A percentile compares a stretch with the other conserved stretches of the same genome.
phyloP scores from a whole-genome alignment of 2,329 filamentous ascomycete genomes.

The Berkeleyomyces basicola region DNA sequence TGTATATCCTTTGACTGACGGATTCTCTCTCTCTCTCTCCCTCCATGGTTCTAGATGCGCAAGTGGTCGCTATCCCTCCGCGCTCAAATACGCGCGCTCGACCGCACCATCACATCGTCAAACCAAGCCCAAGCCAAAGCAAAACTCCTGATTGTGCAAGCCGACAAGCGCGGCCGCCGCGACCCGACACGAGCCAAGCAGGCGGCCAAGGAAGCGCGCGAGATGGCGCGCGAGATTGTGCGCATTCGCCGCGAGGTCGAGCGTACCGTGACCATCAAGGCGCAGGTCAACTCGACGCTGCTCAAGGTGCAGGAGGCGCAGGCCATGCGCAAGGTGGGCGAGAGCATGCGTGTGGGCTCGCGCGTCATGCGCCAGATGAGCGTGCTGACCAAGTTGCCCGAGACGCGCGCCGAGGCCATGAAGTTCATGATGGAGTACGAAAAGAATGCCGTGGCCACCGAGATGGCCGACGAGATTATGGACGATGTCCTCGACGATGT shows the following conservation, averaged over 20 bases:
- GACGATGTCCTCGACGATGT: constrained; percentile 57
- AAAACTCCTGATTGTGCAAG: constrained; percentile 66
- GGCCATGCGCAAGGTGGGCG: constrained; percentile 87
- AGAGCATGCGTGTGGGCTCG: constrained; percentile 68
- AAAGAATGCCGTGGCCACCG: constrained; percentile 92
- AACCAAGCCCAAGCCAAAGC: constrained; percentile 71
- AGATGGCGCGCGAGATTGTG: constrained; percentile 77
- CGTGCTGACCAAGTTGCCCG: constrained; percentile 62
- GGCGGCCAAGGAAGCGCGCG: constrained; percentile 66
- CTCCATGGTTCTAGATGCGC: constrained; percentile 46
- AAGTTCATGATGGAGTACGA: constrained; percentile 76
- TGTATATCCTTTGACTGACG: not conserved
- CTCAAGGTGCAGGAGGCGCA: constrained; percentile 98
- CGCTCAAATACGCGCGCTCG: constrained; percentile 78
- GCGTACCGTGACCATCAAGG: constrained; percentile 71
- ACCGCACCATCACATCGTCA: constrained; percentile 72
- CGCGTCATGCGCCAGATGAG: constrained; percentile 98
- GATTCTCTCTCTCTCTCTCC: not conserved
- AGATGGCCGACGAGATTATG: constrained; percentile 81
- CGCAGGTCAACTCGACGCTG: constrained; percentile 79
- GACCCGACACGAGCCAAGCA: constrained; percentile 66
- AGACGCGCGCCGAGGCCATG: constrained; percentile 71
- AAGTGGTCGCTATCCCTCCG: constrained; percentile 91
- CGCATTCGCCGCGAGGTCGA: constrained; percentile 58
- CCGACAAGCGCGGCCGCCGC: constrained; percentile 63